A percentile compares a stretch with the other conserved stretches of the same genome.
Conservation (phyloP, 2,329 filamentous ascomycete species). For the Paraphoma chrysanthemicola region DNA sequence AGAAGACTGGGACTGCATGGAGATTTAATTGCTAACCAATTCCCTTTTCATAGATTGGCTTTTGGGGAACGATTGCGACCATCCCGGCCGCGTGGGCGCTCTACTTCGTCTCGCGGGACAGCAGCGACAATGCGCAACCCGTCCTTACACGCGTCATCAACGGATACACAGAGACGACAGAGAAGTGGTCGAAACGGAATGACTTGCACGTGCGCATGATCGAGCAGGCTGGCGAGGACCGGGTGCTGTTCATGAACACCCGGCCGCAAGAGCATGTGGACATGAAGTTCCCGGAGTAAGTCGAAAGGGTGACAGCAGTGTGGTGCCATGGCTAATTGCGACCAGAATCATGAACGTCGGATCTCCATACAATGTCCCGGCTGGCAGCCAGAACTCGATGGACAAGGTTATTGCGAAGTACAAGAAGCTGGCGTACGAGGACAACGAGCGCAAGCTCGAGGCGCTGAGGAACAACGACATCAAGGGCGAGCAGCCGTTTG, state of each 20-base stretch:
- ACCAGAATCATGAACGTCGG: slow-evolving; percentile 67
- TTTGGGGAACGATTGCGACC: slow-evolving; percentile 55
- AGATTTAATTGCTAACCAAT: slow-evolving; percentile 23
- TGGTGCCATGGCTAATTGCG: slow-evolving; percentile 16
- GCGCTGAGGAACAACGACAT: slow-evolving; percentile 42
- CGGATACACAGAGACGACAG: slow-evolving; percentile 61
- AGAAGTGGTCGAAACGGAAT: slow-evolving; percentile 63
- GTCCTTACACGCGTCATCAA: slow-evolving; percentile 61
- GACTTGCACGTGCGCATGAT: slow-evolving; percentile 66
- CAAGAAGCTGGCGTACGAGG: slow-evolving; percentile 62
- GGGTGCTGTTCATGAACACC: slow-evolving; percentile 63
- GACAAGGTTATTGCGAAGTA: slow-evolving; percentile 69
- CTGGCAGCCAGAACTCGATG: slow-evolving; percentile 66
- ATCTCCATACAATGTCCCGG: slow-evolving; percentile 69
- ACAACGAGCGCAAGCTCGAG: slow-evolving; percentile 63
- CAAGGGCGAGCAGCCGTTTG: slow-evolving; percentile 42
- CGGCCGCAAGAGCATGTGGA: slow-evolving; percentile 58
- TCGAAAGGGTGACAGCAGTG: slow-evolving; percentile 19
- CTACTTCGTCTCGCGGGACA: slow-evolving; percentile 53
- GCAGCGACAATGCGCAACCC: slow-evolving; percentile 48
- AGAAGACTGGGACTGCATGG: not conserved
- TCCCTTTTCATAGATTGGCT: slow-evolving; percentile 47
- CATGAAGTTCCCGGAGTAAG: slow-evolving; percentile 70
- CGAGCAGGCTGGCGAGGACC: slow-evolving; percentile 69
- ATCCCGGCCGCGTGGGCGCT: slow-evolving; percentile 55